phyloP scores from a whole-genome alignment of 2,329 filamentous ascomycete species.

The Trichoderma brevicompactum region DNA sequence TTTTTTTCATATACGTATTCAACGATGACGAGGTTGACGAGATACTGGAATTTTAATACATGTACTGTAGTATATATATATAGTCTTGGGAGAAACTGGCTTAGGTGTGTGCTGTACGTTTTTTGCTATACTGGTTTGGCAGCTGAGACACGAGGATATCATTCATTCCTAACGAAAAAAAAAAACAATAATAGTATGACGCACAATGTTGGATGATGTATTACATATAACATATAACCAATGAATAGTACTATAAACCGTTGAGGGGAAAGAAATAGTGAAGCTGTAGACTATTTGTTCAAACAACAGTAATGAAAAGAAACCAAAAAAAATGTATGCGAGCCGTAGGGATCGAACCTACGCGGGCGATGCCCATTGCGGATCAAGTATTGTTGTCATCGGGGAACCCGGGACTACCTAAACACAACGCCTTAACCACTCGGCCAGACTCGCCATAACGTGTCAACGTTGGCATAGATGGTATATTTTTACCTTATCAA shows the following conservation, averaged over 20 bases:
- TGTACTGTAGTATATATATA: slow-evolving; percentile 27
- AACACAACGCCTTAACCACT: slow-evolving; percentile 63
- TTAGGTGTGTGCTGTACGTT: slow-evolving; percentile 10
- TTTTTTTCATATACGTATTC: slow-evolving; percentile 21
- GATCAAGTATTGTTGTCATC: slow-evolving; percentile 37
- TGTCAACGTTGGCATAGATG: not conserved
- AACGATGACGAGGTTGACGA: slow-evolving; percentile 27
- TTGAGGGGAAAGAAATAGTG: no score
- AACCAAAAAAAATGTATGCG: slow-evolving; percentile 40
- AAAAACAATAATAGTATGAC: not conserved
- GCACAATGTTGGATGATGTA: no score
- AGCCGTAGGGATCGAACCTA: slow-evolving; percentile 58
- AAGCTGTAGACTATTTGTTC: not conserved
- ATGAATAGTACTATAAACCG: no score
- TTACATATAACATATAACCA: no score
- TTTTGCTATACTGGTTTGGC: not conserved
- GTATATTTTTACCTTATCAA: not conserved
- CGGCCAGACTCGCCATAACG: slow-evolving; percentile 50
- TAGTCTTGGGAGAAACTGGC: not conserved
- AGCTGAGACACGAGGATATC: not conserved
- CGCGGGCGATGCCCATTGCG: slow-evolving; percentile 51
- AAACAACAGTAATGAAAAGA: not conserved
- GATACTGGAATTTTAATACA: slow-evolving; percentile 21
- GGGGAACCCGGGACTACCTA: slow-evolving; percentile 43
- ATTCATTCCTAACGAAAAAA: not conserved